Conservation (phyloP, 2,329 filamentous ascomycete species). For the Canariomyces notabilis region DNA sequence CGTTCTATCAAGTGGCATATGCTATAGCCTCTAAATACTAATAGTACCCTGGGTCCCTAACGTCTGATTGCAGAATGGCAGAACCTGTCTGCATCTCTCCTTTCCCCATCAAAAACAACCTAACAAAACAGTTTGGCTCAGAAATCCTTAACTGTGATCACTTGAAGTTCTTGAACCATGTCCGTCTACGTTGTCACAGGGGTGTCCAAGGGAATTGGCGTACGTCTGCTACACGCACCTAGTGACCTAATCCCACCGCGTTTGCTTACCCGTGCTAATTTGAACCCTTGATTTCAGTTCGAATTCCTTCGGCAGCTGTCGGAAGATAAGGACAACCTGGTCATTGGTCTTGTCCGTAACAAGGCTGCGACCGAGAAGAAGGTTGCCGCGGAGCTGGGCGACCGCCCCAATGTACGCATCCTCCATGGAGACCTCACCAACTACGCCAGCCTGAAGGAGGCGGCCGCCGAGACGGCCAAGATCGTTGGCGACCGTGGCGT, state of each 20-base stretch:
- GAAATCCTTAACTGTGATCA: too few relatives aligned
- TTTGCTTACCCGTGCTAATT: background rate
- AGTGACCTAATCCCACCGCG: background rate
- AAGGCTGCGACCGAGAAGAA: conserved; percentile 37
- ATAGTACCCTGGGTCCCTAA: too few relatives aligned
- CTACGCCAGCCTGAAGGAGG: conserved; percentile 27
- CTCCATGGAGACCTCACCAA: conserved; percentile 37
- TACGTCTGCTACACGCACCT: background rate
- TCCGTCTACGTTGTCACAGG: conserved; percentile 13
- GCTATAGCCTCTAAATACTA: too few relatives aligned
- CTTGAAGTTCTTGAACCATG: too few relatives aligned
- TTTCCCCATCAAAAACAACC: too few relatives aligned
- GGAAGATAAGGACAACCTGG: conserved; percentile 33
- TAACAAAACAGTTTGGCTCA: too few relatives aligned
- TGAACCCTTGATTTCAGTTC: conserved; percentile 4
- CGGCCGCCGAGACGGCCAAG: conserved; percentile 15
- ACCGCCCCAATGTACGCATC: conserved; percentile 36
- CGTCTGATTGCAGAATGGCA: too few relatives aligned
- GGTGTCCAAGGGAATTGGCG: conserved; percentile 14
- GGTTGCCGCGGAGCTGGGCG: conserved; percentile 27
- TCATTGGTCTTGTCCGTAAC: conserved; percentile 42
- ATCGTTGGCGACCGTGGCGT: conserved; percentile 30
- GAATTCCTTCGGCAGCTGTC: conserved; percentile 34
- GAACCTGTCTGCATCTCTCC: too few relatives aligned
- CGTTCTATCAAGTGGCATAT: too few relatives aligned